Evolutionary conservation across 176 grass and related monocot species (phyloP), one percentile per base, ranked within the genome.

Genomic region (Alloteropsis semialata): DNA sequence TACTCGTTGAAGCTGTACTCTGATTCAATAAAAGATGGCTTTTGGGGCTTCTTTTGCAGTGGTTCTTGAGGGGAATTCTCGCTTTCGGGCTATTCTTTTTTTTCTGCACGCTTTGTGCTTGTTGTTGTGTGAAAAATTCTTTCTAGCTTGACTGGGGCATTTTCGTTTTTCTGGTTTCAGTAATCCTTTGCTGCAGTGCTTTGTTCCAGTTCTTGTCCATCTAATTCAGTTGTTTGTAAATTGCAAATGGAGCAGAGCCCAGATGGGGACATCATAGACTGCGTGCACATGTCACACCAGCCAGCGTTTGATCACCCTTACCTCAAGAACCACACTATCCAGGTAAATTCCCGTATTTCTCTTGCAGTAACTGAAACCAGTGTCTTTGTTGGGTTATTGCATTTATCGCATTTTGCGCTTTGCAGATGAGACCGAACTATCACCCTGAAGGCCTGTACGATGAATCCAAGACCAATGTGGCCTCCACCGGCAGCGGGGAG

Each of bases 281-380:
- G 94, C 84, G 92, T 97, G 82, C 94, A 92, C 87, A 93, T 94
- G 55, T 94, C 94, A 22, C 87, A 92, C 38, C 94, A 97, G 68
- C 94, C 94, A 45, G 94, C 94, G 7, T 97, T 97, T 58, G 94
- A 97, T 92, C 94, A 97, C 68, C 94, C 94, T 19, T 94, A 83
- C 76, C 94, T 97, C 80, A 94, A 92, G 88, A 92, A 94, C 86
- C 94, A 94, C 87, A 94, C 82, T 13, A 87, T 97, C 58, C 94
- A 94, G 94, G 94, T 97, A 51, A 84, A 1, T 25, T n/a, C 5
- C 33, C 5, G 17, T 59, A 63, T 46, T 43, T 54, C 32, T 24
- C 78, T 42, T 65, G 78, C 81, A 68, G n/a, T 70, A 57, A 57
- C 53, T 10, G 29, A 61, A 73, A 6, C 60, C 46, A 73, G 17